Evolutionary conservation across 2,329 filamentous ascomycete species (phyloP).

Genomic region (Cryphonectria radicalis): DNA sequence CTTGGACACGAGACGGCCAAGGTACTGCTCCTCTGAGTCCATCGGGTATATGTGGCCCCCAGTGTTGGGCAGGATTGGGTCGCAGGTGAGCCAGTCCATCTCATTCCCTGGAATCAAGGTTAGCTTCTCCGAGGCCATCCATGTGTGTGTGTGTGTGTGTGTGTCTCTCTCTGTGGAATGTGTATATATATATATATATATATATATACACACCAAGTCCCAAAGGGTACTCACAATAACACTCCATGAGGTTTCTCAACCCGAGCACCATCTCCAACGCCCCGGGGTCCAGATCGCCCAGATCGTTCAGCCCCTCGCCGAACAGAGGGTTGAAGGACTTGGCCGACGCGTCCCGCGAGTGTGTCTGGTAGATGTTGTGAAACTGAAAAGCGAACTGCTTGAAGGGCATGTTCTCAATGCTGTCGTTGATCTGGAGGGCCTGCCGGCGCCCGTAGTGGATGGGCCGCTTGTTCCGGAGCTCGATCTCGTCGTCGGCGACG

Average conservation of each 20-base stretch:
- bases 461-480: slow-evolving; percentile 43
- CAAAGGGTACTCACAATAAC: slow-evolving; percentile 47
- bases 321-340: slow-evolving; percentile 61
- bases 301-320: slow-evolving; percentile 47
- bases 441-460: slow-evolving; percentile 46
- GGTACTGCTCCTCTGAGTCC: slow-evolving; percentile 55
- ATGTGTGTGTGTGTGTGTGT: too few species aligned
- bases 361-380: slow-evolving; percentile 63
- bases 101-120: slow-evolving; percentile 40
- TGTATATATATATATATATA: too few species aligned
- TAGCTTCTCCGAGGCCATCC: neutral
- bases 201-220: neutral
- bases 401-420: slow-evolving; percentile 63
- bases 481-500: slow-evolving; percentile 55
- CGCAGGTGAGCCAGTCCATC: slow-evolving; percentile 50
- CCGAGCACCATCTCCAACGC: slow-evolving; percentile 51
- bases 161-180: neutral
- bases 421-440: slow-evolving; percentile 52
- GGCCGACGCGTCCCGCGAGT: slow-evolving; percentile 51
- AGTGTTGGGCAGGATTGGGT: slow-evolving; percentile 50
- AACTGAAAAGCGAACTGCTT: slow-evolving; percentile 65
- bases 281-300: slow-evolving; percentile 51
- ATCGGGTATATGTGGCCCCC: slow-evolving; percentile 52
- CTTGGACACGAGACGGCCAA: slow-evolving; percentile 55
- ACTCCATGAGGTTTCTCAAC: slow-evolving; percentile 48